Base-by-base conservation (phyloP, 495 filamentous ascomycete species). In the Hyphodiscus hymeniophilus region DNA sequence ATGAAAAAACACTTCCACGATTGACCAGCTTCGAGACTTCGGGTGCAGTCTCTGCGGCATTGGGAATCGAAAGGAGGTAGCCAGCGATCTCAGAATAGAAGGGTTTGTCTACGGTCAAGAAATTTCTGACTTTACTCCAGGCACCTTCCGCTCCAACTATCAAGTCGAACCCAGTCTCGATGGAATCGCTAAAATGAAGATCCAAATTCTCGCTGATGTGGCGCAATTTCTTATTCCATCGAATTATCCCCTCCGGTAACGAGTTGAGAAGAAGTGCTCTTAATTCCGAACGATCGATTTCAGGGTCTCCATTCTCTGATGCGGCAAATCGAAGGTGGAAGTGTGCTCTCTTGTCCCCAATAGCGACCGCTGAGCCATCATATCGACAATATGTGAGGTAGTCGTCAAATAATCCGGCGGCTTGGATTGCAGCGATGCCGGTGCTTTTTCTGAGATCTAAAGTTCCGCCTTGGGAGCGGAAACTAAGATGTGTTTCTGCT, bases 371-470 rank as follows among this genome's bases (percentile, higher is more conserved):
- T 26, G 74, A 68, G 41, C 71, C 70, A 44, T 74, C 75, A 50
- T 64, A 74, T 11, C 75, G 70, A 1, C 71, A 69, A 11, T 75
- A 48, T 28, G 55, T 52, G 16, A 67, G 48, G 57, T 76, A 80
- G 18, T 71, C 55, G 3, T 71, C 64, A 42, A 63, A 72, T 26
- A 82, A 60, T 17, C 69, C 66, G 16, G 69, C 69, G n/a, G 64
- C 62, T 22, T 68, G 63, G 32, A 81, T 50, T n/a, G 75, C 77
- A 6, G 60, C 54, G 17, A 77, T 66, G 11, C 77, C 79, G 15
- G 67, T 71, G 0, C 54, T 51, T 3, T 56, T 54, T 47, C 78
- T 75, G 10, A 82, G 62, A 48, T 81, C 79, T 7, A 81, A 65
- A 0, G 67, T 73, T 28, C 76, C 77, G 26, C 75, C 76, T 59